Evolutionary conservation across 495 filamentous ascomycete genomes (phyloP), one percentile per base, ranked within the genome.

Genomic region (Penicillium roqueforti): DNA sequence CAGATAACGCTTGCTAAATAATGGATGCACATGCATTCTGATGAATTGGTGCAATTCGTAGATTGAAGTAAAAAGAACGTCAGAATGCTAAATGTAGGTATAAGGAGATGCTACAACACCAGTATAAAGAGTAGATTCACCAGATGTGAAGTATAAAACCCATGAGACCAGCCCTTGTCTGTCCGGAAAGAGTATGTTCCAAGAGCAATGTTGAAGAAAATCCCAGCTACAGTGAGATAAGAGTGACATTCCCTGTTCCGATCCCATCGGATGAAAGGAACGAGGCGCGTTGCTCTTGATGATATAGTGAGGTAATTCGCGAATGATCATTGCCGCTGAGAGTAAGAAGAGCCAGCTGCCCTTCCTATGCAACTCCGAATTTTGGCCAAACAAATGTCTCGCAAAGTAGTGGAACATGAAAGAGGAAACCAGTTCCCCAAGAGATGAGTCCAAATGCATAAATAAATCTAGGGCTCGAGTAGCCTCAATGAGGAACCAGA

Each of bases 71-170:
- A 29, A 48, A 16, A 47, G 28, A 53, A 41, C n/a, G n/a, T n/a
- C n/a, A n/a, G 22, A 51, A 55, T 59, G 44, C 51, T 63, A 63
- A 57, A 60, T 66, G 62, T 63, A n/a, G n/a, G n/a, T n/a, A n/a
- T 52, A 60, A 60, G 18, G n/a, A 55, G 44, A 56, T 54, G 42
- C 55, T 49, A 53, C n/a, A 61, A 55, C 57, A 52, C 60, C 55
- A 13, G 26, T 28, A 19, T 31, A 49, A 41, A 48, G 39, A 47
- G 22, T 16, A 43, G 29, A 57, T 61, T 54, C 53, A 60, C 47
- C 47, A 53, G 53, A 20, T 28, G 18, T 25, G 14, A 55, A 53
- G 49, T 52, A 58, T 55, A 47, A 28, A 52, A 43, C 19, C 29
- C 43, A 51, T 46, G 49, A 49, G 54, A 54, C 48, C 49, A 50